These are phyloP conservation scores for Ephemerocybe angulata DNA, from an alignment of 768 basidiomycete species.

Conservation along the genomic window DNA sequence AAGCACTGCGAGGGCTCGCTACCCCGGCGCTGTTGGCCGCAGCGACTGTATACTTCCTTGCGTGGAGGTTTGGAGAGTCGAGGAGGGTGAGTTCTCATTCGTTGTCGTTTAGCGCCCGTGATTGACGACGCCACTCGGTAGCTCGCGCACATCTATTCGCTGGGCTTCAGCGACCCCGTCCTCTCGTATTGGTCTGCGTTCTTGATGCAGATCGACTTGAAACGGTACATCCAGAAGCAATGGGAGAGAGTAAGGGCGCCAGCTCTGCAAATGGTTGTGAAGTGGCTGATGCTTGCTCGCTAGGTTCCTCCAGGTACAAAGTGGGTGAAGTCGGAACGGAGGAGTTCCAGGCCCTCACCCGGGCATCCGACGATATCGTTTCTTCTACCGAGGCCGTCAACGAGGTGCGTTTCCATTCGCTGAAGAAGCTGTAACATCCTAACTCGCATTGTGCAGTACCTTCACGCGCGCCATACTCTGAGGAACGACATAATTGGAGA, in stretches of 20 bases:
- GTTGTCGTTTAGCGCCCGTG: too few relatives aligned
- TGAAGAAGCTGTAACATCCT: neutral
- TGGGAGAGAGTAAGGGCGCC: neutral
- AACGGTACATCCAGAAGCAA: neutral
- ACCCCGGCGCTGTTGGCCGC: too few relatives aligned
- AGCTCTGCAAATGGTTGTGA: neutral
- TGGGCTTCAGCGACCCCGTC: neutral
- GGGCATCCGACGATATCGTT: conserved; percentile 28
- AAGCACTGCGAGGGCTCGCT: too few relatives aligned
- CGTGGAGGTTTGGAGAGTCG: too few relatives aligned
- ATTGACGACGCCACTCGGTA: too few relatives aligned
- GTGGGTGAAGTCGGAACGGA: conserved; percentile 13
- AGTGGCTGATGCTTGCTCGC: too few relatives aligned
- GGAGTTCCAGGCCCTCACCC: conserved; percentile 28
- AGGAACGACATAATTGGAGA: conserved; percentile 9
- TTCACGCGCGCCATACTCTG: conserved; percentile 13
- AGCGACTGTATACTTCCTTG: too few relatives aligned
- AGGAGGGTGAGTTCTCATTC: too few relatives aligned
- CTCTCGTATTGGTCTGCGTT: neutral
- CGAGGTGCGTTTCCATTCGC: conserved; percentile 18
- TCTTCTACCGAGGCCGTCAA: conserved; percentile 24
- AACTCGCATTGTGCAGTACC: neutral
- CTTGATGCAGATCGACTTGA: neutral
- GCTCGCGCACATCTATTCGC: neutral
- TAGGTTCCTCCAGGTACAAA: neutral